These are phyloP conservation scores for Panicum miliaceum DNA, from an alignment of 176 grass and related monocot species.

Conservation along the genomic window DNA sequence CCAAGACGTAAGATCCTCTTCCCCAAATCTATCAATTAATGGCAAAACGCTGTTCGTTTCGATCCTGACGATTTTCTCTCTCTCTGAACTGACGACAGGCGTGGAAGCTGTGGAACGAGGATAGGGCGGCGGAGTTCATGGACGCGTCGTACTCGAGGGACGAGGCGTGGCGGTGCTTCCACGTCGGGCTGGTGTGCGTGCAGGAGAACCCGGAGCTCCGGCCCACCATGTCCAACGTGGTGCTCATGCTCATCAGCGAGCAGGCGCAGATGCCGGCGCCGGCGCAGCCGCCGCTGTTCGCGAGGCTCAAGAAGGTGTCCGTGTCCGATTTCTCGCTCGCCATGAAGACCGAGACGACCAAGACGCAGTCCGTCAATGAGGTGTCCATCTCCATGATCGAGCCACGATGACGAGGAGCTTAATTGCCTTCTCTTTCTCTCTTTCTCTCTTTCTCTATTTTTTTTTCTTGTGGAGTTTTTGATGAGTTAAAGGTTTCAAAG, in stretches of 20 bases:
- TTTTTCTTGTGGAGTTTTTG: constrained; percentile 1
- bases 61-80: neutral
- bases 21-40: neutral
- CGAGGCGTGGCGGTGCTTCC: constrained; percentile 72
- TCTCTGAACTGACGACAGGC: constrained; percentile 48
- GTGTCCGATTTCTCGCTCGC: constrained; percentile 52
- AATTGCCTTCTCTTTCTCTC: neutral
- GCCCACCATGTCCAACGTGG: constrained; percentile 74
- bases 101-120: constrained; percentile 72
- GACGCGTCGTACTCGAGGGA: constrained; percentile 49
- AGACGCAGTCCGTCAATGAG: constrained; percentile 72
- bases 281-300: constrained; percentile 48
- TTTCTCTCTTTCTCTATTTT: neutral
- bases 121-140: constrained; percentile 68
- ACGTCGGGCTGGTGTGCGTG: constrained; percentile 80
- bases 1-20: constrained; percentile 49
- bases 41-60: neutral
- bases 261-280: constrained; percentile 53
- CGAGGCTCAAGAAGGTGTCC: constrained; percentile 29
- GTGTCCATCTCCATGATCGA: constrained; percentile 73
- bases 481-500: neutral
- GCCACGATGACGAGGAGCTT: constrained; percentile 47
- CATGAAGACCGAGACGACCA: constrained; percentile 52
- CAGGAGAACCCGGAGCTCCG: constrained; percentile 80
- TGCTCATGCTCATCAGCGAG: constrained; percentile 82